A percentile compares a stretch with the other conserved stretches of the same genome.
phyloP scores from a whole-genome alignment of 768 basidiomycete species.

The Mycena epipterygia region DNA sequence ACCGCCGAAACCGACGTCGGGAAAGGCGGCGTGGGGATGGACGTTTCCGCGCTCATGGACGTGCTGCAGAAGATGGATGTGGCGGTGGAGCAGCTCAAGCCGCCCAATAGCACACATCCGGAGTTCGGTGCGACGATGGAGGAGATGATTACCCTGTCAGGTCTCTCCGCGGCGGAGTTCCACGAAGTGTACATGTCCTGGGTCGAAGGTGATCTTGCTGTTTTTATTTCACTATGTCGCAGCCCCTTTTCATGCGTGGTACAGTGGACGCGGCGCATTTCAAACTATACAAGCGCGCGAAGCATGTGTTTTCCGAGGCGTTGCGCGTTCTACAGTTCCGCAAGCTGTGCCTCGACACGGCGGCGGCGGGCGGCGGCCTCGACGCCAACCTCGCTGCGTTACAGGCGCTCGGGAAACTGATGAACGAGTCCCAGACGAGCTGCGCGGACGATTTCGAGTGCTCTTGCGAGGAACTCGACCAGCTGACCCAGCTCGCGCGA shows the following conservation, averaged over 20 bases:
- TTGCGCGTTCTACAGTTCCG: conserved; percentile 86
- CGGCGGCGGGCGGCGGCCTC: conserved; percentile 50
- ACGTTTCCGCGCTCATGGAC: conserved; percentile 58
- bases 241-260: neutral
- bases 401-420: conserved; percentile 72
- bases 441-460: conserved; percentile 82
- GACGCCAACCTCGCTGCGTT: conserved; percentile 50
- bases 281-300: conserved; percentile 85
- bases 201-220: conserved; percentile 75
- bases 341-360: conserved; percentile 67
- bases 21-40: conserved; percentile 59
- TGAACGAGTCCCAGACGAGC: conserved; percentile 84
- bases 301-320: conserved; percentile 87
- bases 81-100: conserved; percentile 68
- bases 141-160: conserved; percentile 79
- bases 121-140: conserved; percentile 78
- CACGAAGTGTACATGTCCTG: conserved; percentile 79
- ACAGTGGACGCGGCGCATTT: conserved; percentile 86
- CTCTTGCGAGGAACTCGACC: conserved; percentile 84
- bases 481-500: conserved; percentile 73
- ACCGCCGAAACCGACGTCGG: conserved; percentile 57
- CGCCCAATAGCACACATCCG: conserved; percentile 51
- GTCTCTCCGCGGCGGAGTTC: conserved; percentile 68
- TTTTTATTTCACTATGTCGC: conserved; percentile 2
- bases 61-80: conserved; percentile 62